Conservation (phyloP, 225 moss, liverwort and hornwort genomes). For the Bryum argenteum region DNA sequence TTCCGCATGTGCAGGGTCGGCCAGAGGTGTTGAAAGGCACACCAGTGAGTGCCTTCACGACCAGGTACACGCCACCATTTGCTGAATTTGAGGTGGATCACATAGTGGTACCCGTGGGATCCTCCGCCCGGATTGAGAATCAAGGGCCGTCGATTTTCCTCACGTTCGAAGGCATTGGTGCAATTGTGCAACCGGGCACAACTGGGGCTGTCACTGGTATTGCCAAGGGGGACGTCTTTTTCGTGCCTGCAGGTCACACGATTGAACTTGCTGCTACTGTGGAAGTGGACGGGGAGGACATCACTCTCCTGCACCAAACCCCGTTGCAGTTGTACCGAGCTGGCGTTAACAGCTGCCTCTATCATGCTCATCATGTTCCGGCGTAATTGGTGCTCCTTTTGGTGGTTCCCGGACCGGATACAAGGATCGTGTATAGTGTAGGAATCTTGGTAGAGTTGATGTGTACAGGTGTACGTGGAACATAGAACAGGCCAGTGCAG, state of each 20-base stretch:
- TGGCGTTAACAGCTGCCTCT: conserved; percentile 76
- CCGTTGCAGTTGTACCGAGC: conserved; percentile 73
- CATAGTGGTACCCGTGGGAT: conserved; percentile 65
- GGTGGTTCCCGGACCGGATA: conserved; percentile 1
- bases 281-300: conserved; percentile 45
- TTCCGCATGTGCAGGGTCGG: conserved; percentile 54
- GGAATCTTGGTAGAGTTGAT: conserved; percentile 7
- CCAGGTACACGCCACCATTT: conserved; percentile 87
- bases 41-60: conserved; percentile 56
- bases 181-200: conserved; percentile 31
- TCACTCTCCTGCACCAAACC: conserved; percentile 20
- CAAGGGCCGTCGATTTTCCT: conserved; percentile 83
- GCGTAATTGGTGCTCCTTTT: conserved; percentile 12
- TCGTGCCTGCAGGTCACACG: conserved; percentile 63
- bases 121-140: conserved; percentile 51
- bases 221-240: conserved; percentile 72
- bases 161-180: conserved; percentile 71
- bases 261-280: conserved; percentile 56
- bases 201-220: conserved; percentile 36
- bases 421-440: conserved; percentile 1
- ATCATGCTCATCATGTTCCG: conserved; percentile 35
- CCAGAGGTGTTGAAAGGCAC: conserved; percentile 71
- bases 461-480: conserved; percentile 6
- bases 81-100: conserved; percentile 94
- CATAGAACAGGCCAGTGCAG: conserved; percentile 6